phyloP scores from a whole-genome alignment of 192 early-diverging fungal species.

The Paraglomus brasilianum region DNA sequence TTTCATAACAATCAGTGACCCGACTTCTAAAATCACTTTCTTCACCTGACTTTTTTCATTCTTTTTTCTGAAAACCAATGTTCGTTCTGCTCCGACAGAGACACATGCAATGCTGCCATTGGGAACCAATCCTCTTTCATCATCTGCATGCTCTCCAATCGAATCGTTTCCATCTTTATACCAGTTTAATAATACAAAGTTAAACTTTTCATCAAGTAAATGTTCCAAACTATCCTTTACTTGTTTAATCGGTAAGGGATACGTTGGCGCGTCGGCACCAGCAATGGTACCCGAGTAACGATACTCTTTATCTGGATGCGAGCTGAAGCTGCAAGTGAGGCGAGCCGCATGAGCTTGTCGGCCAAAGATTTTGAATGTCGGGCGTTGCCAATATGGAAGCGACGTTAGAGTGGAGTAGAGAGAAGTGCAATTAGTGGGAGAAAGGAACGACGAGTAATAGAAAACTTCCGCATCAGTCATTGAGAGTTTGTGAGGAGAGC shows the following conservation, averaged over 20 bases:
- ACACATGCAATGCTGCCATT: conserved; percentile 17
- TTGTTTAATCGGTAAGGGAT: neutral
- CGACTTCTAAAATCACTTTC: conserved; percentile 2
- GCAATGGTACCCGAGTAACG: conserved; percentile 18
- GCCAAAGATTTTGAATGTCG: conserved; percentile 25
- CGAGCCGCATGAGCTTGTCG: conserved; percentile 9
- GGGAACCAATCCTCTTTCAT: conserved; percentile 9
- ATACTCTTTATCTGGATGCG: conserved; percentile 16
- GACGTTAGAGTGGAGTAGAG: conserved; percentile 1
- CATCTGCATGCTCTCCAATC: conserved; percentile 26
- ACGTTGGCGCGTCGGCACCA: conserved; percentile 6
- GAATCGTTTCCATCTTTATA: conserved; percentile 26
- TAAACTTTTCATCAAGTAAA: conserved; percentile 12
- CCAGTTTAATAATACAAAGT: conserved; percentile 31
- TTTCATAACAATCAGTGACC: conserved; percentile 27
- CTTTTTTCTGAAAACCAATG: conserved; percentile 27
- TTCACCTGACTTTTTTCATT: neutral
- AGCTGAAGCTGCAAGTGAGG: conserved; percentile 21
- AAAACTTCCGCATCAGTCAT: conserved; percentile 14
- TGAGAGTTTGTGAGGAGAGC: neutral
- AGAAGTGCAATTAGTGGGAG: neutral
- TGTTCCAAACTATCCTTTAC: conserved; percentile 24
- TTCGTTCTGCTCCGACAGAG: conserved; percentile 21
- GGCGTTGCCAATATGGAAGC: conserved; percentile 25
- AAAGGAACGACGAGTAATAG: conserved; percentile 1